Evolutionary conservation across 805 yeast genomes (phyloP).

Genomic region (Nakazawaea pomicola): DNA sequence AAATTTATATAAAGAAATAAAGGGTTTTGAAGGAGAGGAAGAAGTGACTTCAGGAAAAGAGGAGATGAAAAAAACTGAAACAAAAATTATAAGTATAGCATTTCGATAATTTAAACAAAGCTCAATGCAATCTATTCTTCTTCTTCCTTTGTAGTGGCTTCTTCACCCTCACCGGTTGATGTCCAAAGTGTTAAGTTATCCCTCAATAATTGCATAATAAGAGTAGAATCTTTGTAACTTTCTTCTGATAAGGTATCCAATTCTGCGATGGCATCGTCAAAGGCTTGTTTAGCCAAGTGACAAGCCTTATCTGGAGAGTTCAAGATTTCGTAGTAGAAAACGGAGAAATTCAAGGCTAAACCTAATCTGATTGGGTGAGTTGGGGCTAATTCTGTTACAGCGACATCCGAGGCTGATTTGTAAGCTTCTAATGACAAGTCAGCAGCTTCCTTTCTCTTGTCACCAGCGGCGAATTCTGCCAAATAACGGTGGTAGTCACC

Average conservation of each 20-base stretch:
- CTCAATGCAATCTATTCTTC: constrained; percentile 24
- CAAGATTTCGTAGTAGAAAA: constrained; percentile 95
- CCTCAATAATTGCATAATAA: constrained; percentile 97
- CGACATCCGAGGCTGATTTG: constrained; percentile 94
- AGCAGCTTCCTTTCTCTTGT: constrained; percentile 89
- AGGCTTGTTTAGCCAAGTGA: constrained; percentile 97
- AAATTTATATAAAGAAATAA: constrained; percentile 11
- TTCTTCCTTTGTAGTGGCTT: constrained; percentile 26
- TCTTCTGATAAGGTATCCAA: constrained; percentile 96
- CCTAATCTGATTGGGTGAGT: constrained; percentile 99
- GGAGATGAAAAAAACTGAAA: constrained; percentile 9
- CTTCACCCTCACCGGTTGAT: constrained; percentile 62
- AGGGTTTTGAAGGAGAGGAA: constrained; percentile 1
- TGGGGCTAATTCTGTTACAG: constrained; percentile 94
- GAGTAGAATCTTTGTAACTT: constrained; percentile 96
- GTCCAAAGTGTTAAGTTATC: constrained; percentile 99
- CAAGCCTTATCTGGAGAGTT: constrained; percentile 99
- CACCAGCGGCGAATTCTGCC: constrained; percentile 93
- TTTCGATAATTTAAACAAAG: constrained; percentile 7
- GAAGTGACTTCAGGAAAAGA: constrained; percentile 3
- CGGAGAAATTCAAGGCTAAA: constrained; percentile 95
- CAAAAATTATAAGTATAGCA: constrained; percentile 13
- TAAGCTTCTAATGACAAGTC: constrained; percentile 90
- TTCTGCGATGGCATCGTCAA: constrained; percentile 98
- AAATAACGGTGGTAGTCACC: constrained; percentile 99